Evolutionary conservation across 805 yeast species (phyloP), one percentile per base, ranked within the genome.

Genomic region (Yarrowia sp.): DNA sequence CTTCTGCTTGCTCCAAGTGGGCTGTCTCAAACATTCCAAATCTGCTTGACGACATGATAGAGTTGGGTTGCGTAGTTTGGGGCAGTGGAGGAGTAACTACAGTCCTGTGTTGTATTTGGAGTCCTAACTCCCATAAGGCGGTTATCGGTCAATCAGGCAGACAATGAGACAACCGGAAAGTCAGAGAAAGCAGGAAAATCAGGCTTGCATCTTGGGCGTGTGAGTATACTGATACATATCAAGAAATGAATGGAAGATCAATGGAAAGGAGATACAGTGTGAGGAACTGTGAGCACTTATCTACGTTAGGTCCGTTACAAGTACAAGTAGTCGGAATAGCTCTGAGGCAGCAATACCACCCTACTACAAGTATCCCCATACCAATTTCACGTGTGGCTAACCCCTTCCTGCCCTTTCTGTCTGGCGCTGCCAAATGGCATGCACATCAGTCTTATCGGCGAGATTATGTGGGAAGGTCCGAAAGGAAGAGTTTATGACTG

Each of bases 51-150:
- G 40, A 14, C 40, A 50, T 50, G 55, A 20, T 49, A 50, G 19
- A 50, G 56, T 50, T 50, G 56, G 56, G 40, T 50, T 50, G 56
- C 56, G 56, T 50, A 15, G 40, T 50, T 50, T 50, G 42, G 30
- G 56, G 56, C 56, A 50, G 56, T 50, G 56, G 56, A 36, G 56
- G 42, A 17, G 42, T 33, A 34, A 34, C 56, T 50, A 50, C 56
- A 34, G 56, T 50, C 40, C 40, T 34, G 56, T 36, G 30, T 20
- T 3, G 56, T 50, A 50, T 34, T 9, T 13, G 53, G 56, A 50
- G 56, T 50, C 56, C 30, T 24, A 24, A 7, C 30, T 24, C 6
- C 30, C 6, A 50, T 14, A 19, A 19, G 39, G n/a, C 56, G 56
- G 56, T 30, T 50, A 50, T 50, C 42, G 56, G 56, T 15, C 14